Percentiles rank a stretch among this genome's conserved stretches.
phyloP scores from a whole-genome alignment of 805 yeast species.

The Wickerhamomyces subpelliculosus region DNA sequence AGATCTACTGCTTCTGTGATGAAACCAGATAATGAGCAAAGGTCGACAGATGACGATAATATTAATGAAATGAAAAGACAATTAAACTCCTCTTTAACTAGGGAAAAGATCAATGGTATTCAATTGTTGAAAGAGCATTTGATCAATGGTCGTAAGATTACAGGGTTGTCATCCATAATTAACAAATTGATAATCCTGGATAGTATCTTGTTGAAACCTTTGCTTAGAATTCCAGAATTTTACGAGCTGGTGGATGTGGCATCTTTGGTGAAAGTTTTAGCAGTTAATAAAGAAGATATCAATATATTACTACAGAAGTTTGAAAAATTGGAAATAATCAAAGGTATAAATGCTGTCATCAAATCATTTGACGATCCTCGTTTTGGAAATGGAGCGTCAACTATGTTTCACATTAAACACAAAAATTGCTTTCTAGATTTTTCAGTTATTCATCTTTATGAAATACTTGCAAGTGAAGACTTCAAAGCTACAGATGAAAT shows the following conservation, averaged over 20 bases:
- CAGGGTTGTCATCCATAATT: constrained; percentile 14
- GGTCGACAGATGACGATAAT: not conserved
- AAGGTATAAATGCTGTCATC: constrained; percentile 13
- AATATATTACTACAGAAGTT: constrained; percentile 11
- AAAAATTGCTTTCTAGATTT: constrained; percentile 14
- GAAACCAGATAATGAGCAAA: no score
- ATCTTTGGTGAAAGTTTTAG: constrained; percentile 23
- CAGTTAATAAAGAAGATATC: constrained; percentile 22
- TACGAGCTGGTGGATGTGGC: constrained; percentile 21
- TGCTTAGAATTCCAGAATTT: constrained; percentile 21
- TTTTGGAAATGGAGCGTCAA: constrained; percentile 19
- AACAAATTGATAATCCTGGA: constrained; percentile 17
- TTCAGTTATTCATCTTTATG: constrained; percentile 13
- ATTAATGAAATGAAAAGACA: constrained; percentile 4
- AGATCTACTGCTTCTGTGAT: no score
- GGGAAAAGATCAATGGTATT: constrained; percentile 20
- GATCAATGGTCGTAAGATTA: not conserved
- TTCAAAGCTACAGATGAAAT: constrained; percentile 5
- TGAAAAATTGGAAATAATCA: constrained; percentile 5
- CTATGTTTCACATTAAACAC: constrained; percentile 20
- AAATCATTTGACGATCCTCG: constrained; percentile 11
- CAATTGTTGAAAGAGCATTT: constrained; percentile 4
- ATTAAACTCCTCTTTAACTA: constrained; percentile 17
- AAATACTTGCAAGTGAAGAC: constrained; percentile 10
- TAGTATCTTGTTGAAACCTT: constrained; percentile 24